Evolutionary conservation across 805 yeast species (phyloP), one percentile per base, ranked within the genome.

Genomic region (Barnettozyma salicaria): DNA sequence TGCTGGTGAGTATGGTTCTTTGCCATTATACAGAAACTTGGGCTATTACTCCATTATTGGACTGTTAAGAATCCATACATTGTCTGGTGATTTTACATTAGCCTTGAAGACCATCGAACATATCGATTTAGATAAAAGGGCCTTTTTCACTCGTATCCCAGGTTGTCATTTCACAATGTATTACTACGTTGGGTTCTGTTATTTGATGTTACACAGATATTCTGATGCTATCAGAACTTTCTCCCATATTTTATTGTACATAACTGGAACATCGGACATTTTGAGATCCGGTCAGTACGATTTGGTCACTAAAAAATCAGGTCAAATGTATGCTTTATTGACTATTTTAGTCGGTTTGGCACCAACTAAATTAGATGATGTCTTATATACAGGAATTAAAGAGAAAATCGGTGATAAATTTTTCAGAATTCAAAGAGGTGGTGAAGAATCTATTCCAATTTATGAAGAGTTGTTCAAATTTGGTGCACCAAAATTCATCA

Each of bases 21-120:
- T 60, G 27, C 58, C 71, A 3, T 49, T 70, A 18, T 68, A 66
- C 60, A 64, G 64, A 54, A 64, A 60, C 42, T 54, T 70, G 40
- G 76, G 76, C 10, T 70, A 70, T 49, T 70, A 67, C 47, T 61
- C 68, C 22, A 55, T 69, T 39, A 68, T 70, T 54, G 76, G 76
- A 6, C 59, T 70, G 21, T 53, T 70, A 37, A 61, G 75, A 47
- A 72, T 69, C 27, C 76, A 70, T 50, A 67, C 74, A 4, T 48
- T 70, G 22, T 57, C 68, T 19, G 76, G 75, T 34, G 76, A 70
- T 51, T 70, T 65, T 54, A 56, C 71, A 1, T 56, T 70, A 37
- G 75, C 75, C 7, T 58, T 70, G 46, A 63, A 68, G 56, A 65
- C 74, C 4, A 60, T 70, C 63, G 72, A 68, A 43, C 60, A 60